Evolutionary conservation across 345 rosid genomes (phyloP), one percentile per base, ranked within the genome.

Genomic region (Populus alba): DNA sequence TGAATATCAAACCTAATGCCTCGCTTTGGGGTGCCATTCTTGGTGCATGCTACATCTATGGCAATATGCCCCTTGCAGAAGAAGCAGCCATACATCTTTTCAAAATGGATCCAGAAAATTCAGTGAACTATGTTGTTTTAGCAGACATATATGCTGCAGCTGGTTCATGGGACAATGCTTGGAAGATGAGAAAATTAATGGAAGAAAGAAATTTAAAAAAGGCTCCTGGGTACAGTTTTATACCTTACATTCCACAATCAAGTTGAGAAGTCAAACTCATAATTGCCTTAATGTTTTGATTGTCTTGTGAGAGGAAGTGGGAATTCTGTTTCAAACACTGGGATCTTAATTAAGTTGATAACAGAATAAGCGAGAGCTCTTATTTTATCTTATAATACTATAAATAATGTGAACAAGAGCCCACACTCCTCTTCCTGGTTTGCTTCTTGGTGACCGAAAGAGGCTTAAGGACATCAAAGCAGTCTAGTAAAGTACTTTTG

Each of bases 191-290:
- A 77, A 77, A 62, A 17, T 77, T 81, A 29, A 68, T 77, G 67
- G 65, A 70, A 88, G 80, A 86, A 82, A 82, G 79, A 78, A 81
- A 84, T 66, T 83, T 88, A 71, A 80, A 78, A 75, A 90, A 94
- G 80, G 74, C 77, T 75, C 86, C 85, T 12, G 97, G 92, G 79
- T 88, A 80, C 85, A 94, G 97, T 85, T 76, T 85, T 78, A 59
- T 92, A 74, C 78, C 81, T 68, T 83, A 69, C 75, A 41, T 74
- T 76, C 68, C 79, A 68, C 80, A 78, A 78, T 81, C 82, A 66
- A 47, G 69, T 22, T 75, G 78, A 83, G 65, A 47, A 53, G 71
- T 49, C 70, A 61, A 0, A 1, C 38, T 41, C 25, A 20, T 39
- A 9, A 1, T 39, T 39, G 43, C 11, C 66, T 61, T 57, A 7